Percentiles rank a stretch among this genome's conserved stretches.
phyloP scores from a whole-genome alignment of 345 rosid species.

The Cardamine chenopodiifolia region DNA sequence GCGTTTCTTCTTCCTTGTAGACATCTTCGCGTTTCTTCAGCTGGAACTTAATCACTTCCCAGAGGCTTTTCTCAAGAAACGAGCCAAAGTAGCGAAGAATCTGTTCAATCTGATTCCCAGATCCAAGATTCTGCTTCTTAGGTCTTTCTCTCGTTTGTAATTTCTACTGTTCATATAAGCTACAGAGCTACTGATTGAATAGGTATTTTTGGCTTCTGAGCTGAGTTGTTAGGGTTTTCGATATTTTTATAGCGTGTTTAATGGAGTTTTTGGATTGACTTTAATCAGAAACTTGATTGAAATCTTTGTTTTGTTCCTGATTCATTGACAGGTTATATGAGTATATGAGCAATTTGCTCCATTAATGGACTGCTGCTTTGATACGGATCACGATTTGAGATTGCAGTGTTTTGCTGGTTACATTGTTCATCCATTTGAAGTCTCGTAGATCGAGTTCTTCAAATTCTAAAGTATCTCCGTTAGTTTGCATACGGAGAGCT shows the following conservation, averaged over 20 bases:
- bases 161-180: neutral
- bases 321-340: constrained; percentile 35
- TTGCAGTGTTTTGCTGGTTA: constrained; percentile 42
- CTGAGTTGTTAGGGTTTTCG: constrained; percentile 31
- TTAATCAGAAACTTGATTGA: constrained; percentile 13
- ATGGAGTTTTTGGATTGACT: constrained; percentile 13
- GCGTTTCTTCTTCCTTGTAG: constrained; percentile 26
- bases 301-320: constrained; percentile 1
- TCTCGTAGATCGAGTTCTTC: constrained; percentile 23
- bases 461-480: neutral
- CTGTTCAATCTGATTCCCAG: constrained; percentile 34
- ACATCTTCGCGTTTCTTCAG: constrained; percentile 7
- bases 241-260: neutral
- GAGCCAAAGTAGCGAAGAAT: neutral
- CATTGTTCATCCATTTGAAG: constrained; percentile 41
- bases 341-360: constrained; percentile 49
- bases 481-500: constrained; percentile 48
- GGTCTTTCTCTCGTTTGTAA: constrained; percentile 21
- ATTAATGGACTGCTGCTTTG: constrained; percentile 58
- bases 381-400: constrained; percentile 47
- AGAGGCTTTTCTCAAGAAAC: constrained; percentile 5
- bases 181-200: neutral
- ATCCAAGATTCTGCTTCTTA: constrained; percentile 32
- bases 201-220: neutral
- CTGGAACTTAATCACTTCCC: neutral